These are phyloP conservation scores for Mrakiaceae sp. DNA, from an alignment of 1,284 basidiomycete genomes.

Conservation along the genomic window DNA sequence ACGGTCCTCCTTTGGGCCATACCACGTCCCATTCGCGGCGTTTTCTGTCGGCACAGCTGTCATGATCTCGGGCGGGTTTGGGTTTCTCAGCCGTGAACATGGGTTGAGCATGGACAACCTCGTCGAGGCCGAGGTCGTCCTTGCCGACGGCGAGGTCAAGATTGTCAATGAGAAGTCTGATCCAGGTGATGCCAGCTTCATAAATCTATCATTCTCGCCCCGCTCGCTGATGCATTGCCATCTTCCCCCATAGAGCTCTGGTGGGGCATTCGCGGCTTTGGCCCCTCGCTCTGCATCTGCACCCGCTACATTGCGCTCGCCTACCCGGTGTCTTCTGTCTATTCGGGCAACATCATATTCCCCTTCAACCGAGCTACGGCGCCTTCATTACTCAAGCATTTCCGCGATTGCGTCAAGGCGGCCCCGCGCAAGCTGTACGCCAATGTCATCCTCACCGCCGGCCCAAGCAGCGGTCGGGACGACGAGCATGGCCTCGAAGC, in stretches of 20 bases:
- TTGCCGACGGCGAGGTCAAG: conserved; percentile 52
- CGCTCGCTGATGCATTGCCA: not conserved
- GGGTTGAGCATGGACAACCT: conserved; percentile 77
- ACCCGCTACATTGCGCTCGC: conserved; percentile 76
- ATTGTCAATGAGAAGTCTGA: conserved; percentile 10
- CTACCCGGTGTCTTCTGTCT: conserved; percentile 74
- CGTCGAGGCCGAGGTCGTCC: conserved; percentile 63
- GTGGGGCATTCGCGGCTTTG: conserved; percentile 82
- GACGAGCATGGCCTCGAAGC: conserved; percentile 70
- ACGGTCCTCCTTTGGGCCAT: conserved; percentile 63
- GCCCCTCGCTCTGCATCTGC: conserved; percentile 70
- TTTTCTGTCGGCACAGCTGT: conserved; percentile 51
- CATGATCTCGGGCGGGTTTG: conserved; percentile 79
- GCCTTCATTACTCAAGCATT: conserved; percentile 75
- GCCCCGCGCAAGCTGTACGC: conserved; percentile 76
- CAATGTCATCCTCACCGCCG: conserved; percentile 78
- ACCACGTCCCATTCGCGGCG: conserved; percentile 60
- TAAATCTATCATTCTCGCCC: not conserved
- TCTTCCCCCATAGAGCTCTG: conserved; percentile 42
- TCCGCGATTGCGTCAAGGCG: conserved; percentile 81
- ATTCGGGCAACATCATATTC: conserved; percentile 80
- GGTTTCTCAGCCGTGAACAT: conserved; percentile 68
- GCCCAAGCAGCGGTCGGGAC: conserved; percentile 63
- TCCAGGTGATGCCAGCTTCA: not conserved
- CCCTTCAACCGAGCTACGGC: conserved; percentile 74